A percentile compares a stretch with the other conserved stretches of the same genome.
These are phyloP conservation scores for Lentinula detonsa DNA, from an alignment of 768 basidiomycete species.

Conservation along the genomic window DNA sequence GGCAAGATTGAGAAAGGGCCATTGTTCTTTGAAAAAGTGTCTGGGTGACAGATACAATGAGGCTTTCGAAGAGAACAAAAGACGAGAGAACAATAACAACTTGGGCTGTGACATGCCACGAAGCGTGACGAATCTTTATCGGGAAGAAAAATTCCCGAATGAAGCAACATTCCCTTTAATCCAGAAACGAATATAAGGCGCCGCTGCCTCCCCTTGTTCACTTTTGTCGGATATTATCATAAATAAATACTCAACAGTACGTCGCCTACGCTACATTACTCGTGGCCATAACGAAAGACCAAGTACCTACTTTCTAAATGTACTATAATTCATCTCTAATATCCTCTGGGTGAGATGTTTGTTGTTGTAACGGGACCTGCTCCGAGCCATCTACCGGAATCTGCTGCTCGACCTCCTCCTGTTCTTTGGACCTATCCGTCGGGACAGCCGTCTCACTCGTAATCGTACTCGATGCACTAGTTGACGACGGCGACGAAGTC, in stretches of 20 bases:
- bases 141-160: no score
- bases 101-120: no score
- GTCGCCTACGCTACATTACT: background rate
- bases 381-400: conserved; percentile 3
- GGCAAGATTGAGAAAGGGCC: background rate
- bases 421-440: background rate
- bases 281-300: background rate
- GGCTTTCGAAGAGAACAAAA: background rate
- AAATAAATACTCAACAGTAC: background rate
- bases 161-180: no score
- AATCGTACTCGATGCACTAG: conserved; percentile 5
- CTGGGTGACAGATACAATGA: background rate
- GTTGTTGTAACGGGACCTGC: conserved; percentile 7
- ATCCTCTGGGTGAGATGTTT: background rate
- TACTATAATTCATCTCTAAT: conserved; percentile 10
- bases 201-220: no score
- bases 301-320: background rate
- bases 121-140: no score
- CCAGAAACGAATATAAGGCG: no score
- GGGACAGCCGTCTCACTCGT: conserved; percentile 12
- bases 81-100: background rate
- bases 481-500: conserved; percentile 19
- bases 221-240: background rate
- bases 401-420: conserved; percentile 1
- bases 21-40: background rate